Evolutionary conservation across 805 yeast species (phyloP).

Genomic region (Jamesozyma gamospora): DNA sequence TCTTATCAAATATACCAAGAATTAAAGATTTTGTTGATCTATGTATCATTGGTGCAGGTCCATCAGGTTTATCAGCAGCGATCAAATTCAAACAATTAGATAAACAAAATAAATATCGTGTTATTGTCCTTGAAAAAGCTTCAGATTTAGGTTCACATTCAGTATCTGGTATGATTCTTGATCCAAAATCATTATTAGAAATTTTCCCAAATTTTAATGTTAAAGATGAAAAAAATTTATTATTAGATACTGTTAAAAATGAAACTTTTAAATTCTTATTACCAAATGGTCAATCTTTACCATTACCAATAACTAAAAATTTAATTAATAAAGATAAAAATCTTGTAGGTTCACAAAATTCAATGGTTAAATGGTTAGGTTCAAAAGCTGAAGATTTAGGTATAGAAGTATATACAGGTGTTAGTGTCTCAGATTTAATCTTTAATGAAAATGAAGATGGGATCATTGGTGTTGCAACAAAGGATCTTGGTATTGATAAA

Average conservation of each 20-base stretch:
- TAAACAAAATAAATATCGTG: slow-evolving; percentile 62
- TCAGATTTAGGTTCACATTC: slow-evolving; percentile 89
- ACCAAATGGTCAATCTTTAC: slow-evolving; percentile 44
- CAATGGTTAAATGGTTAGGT: slow-evolving; percentile 70
- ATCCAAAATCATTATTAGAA: slow-evolving; percentile 81
- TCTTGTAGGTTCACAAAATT: slow-evolving; percentile 74
- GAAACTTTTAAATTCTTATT: slow-evolving; percentile 60
- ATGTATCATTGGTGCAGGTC: slow-evolving; percentile 95
- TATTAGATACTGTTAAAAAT: slow-evolving; percentile 61
- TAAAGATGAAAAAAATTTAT: slow-evolving; percentile 45
- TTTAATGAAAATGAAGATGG: slow-evolving; percentile 40
- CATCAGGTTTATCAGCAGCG: slow-evolving; percentile 93
- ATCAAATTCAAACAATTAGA: slow-evolving; percentile 82
- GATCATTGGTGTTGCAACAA: slow-evolving; percentile 86
- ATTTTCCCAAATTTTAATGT: slow-evolving; percentile 62
- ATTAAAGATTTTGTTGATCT: slow-evolving; percentile 86
- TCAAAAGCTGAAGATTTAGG: slow-evolving; percentile 90
- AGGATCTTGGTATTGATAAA: slow-evolving; percentile 78
- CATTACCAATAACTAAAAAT: slow-evolving; percentile 90
- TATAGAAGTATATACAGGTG: slow-evolving; percentile 86
- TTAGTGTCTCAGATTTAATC: slow-evolving; percentile 71
- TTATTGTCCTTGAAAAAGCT: slow-evolving; percentile 85
- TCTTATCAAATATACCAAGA: slow-evolving; percentile 29
- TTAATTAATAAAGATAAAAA: slow-evolving; percentile 73
- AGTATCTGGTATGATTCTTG: slow-evolving; percentile 88